Percentiles rank a stretch among this genome's conserved stretches.
Conservation (phyloP, 305 asterid species). For the Coffea humblotiana region DNA sequence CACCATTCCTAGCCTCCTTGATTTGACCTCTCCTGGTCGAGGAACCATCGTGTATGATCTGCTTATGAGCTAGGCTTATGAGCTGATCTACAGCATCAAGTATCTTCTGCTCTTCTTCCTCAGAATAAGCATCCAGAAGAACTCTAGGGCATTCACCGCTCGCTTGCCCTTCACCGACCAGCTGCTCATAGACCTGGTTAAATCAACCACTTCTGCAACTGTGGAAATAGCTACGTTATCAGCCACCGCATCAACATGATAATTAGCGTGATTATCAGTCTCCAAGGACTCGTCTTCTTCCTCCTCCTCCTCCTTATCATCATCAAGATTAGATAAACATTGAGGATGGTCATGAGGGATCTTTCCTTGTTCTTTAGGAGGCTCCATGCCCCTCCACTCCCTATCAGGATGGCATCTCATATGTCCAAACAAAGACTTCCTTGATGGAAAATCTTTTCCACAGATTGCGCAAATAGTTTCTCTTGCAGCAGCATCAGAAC, state of each 20-base stretch:
- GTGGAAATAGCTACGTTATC: background rate
- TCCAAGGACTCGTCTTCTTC: background rate
- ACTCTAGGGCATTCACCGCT: slow-evolving; percentile 7
- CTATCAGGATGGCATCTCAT: slow-evolving; percentile 72
- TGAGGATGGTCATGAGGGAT: too few species aligned
- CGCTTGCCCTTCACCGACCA: slow-evolving; percentile 39
- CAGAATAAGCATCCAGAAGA: background rate
- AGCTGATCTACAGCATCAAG: slow-evolving; percentile 25
- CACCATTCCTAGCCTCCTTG: background rate
- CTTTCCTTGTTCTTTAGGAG: slow-evolving; percentile 22
- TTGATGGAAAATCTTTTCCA: slow-evolving; percentile 30
- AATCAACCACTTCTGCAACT: slow-evolving; percentile 9
- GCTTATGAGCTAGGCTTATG: slow-evolving; percentile 11
- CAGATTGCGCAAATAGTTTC: slow-evolving; percentile 20
- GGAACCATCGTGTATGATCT: background rate
- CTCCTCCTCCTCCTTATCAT: background rate
- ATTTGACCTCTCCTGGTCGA: background rate
- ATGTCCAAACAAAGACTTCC: slow-evolving; percentile 58
- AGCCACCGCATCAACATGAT: background rate
- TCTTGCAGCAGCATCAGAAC: background rate
- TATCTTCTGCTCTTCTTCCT: background rate
- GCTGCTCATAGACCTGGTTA: slow-evolving; percentile 8
- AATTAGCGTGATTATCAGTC: background rate
- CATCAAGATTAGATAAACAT: background rate
- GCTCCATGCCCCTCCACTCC: slow-evolving; percentile 53